Percentiles rank a stretch among this genome's conserved stretches.
Conservation (phyloP, 371 early-diverging fungal genomes). For the Mucor saturninus region DNA sequence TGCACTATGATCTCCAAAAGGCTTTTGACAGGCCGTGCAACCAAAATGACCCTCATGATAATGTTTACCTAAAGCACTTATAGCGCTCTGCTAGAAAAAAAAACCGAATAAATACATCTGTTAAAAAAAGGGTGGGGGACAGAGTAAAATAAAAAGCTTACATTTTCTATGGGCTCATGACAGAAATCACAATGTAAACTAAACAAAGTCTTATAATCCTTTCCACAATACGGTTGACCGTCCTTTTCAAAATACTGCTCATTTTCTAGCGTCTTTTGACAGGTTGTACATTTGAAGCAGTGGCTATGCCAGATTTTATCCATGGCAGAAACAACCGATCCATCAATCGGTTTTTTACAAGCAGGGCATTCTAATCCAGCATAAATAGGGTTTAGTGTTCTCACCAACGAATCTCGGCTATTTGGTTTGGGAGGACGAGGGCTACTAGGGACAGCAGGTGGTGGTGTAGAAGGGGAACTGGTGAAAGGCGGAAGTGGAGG, state of each 20-base stretch:
- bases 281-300: conserved; percentile 25
- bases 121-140: too few species aligned
- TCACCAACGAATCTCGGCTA: conserved; percentile 9
- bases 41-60: conserved; percentile 34
- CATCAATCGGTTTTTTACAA: conserved; percentile 23
- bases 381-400: conserved; percentile 19
- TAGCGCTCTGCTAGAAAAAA: conserved; percentile 14
- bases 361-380: conserved; percentile 25
- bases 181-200: conserved; percentile 28
- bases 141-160: background rate
- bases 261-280: conserved; percentile 21
- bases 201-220: conserved; percentile 23
- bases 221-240: conserved; percentile 18
- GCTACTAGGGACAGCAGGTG: conserved; percentile 20
- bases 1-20: conserved; percentile 21
- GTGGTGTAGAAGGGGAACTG: conserved; percentile 2
- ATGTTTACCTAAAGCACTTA: conserved; percentile 30
- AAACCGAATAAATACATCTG: background rate
- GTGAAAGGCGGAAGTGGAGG: conserved; percentile 11
- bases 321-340: conserved; percentile 27
- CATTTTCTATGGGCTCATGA: conserved; percentile 28
- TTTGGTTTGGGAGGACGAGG: conserved; percentile 10
- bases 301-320: conserved; percentile 26
- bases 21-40: conserved; percentile 21
- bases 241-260: conserved; percentile 29